Evolutionary conservation across 164 flowering plant species (phyloP).

Genomic region (Aristolochia fimbriata): DNA sequence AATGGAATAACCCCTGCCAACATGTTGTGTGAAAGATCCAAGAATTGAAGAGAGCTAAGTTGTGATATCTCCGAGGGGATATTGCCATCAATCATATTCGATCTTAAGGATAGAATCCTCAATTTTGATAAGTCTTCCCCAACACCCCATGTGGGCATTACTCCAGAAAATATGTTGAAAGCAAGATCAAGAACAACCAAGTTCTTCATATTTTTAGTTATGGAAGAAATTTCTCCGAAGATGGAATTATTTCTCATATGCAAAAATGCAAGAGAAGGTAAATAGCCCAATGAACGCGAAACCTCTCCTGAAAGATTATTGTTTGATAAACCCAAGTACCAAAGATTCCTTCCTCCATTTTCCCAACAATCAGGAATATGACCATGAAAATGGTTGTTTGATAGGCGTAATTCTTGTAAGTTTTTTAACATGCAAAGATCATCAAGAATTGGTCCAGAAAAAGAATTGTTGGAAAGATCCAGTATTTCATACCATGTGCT

Average conservation of each 20-base stretch:
- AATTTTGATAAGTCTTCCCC: slow-evolving; percentile 9
- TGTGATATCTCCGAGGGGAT: too few species aligned
- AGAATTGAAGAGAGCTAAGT: too few species aligned
- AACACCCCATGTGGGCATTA: slow-evolving; percentile 15
- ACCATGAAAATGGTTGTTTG: too few species aligned
- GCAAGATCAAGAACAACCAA: slow-evolving; percentile 12
- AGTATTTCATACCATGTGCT: neutral
- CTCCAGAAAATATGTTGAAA: slow-evolving; percentile 8
- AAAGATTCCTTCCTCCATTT: too few species aligned
- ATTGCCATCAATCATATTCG: too few species aligned
- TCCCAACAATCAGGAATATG: too few species aligned
- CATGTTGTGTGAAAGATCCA: slow-evolving; percentile 13
- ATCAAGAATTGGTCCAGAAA: too few species aligned
- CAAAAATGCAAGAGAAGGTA: neutral
- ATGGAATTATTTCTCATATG: slow-evolving; percentile 6
- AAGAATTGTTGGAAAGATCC: too few species aligned
- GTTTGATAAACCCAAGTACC: slow-evolving; percentile 9
- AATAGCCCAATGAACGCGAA: slow-evolving; percentile 13
- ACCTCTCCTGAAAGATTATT: slow-evolving; percentile 14
- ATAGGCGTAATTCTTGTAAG: too few species aligned
- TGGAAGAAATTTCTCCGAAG: slow-evolving; percentile 3
- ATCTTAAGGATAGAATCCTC: too few species aligned
- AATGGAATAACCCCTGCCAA: slow-evolving; percentile 8
- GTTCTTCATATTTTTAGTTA: neutral
- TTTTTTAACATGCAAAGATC: too few species aligned